Evolutionary conservation across 805 yeast genomes (phyloP).

Genomic region (Suhomyces pyralidae): DNA sequence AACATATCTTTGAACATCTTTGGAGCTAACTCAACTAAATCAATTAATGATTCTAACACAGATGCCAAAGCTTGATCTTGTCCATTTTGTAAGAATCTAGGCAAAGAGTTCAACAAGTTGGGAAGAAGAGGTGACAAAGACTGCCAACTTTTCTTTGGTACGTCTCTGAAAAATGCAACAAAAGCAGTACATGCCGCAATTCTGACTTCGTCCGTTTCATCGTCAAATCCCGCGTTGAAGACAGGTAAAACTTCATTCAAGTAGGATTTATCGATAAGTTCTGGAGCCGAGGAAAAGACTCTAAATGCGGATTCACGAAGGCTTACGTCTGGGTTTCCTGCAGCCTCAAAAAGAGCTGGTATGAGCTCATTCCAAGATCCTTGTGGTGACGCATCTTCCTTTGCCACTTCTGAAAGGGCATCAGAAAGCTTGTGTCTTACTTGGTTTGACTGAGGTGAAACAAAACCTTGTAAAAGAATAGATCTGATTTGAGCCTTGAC

Average conservation of each 20-base stretch:
- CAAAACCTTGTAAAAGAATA: slow-evolving; percentile 70
- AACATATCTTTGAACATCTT: slow-evolving; percentile 92
- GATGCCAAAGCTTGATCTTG: slow-evolving; percentile 79
- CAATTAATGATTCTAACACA: slow-evolving; percentile 86
- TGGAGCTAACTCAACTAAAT: slow-evolving; percentile 89
- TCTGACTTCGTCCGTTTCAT: slow-evolving; percentile 75
- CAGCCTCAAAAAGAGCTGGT: slow-evolving; percentile 69
- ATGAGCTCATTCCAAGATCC: slow-evolving; percentile 76
- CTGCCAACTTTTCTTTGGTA: slow-evolving; percentile 80
- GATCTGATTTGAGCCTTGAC: slow-evolving; percentile 62
- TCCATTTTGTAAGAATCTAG: slow-evolving; percentile 74
- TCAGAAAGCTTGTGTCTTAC: slow-evolving; percentile 92
- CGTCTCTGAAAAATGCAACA: slow-evolving; percentile 79
- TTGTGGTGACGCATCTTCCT: slow-evolving; percentile 51
- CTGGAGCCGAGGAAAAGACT: slow-evolving; percentile 82
- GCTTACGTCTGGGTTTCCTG: slow-evolving; percentile 52
- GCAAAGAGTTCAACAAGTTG: slow-evolving; percentile 77
- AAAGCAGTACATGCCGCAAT: slow-evolving; percentile 91
- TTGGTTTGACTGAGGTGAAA: slow-evolving; percentile 61
- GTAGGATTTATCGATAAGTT: slow-evolving; percentile 60
- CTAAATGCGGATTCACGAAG: slow-evolving; percentile 90
- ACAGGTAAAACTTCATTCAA: slow-evolving; percentile 59
- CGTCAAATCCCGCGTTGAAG: slow-evolving; percentile 79
- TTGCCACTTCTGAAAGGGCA: slow-evolving; percentile 89
- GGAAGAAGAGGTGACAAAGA: slow-evolving; percentile 77